These are phyloP conservation scores for Cynara cardunculus DNA, from an alignment of 129 eudicot species.

Conservation along the genomic window DNA sequence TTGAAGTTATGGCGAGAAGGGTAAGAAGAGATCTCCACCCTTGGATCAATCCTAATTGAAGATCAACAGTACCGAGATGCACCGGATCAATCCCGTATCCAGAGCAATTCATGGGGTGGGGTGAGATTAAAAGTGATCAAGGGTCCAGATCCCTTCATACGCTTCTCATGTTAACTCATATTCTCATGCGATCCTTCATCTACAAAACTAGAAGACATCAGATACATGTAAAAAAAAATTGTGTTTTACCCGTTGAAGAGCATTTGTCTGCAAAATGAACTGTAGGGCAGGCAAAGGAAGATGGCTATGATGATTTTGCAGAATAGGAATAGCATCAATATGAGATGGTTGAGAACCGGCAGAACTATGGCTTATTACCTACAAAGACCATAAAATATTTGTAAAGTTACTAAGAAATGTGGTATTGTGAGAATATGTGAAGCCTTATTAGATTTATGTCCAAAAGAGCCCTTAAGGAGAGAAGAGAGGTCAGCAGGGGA, in stretches of 20 bases:
- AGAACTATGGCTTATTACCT: slow-evolving; percentile 64
- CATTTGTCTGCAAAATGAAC: slow-evolving; percentile 66
- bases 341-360: slow-evolving; percentile 34
- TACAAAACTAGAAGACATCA: not conserved
- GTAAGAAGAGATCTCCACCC: no score
- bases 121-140: no score
- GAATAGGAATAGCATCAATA: slow-evolving; percentile 33
- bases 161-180: no score
- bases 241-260: slow-evolving; percentile 61
- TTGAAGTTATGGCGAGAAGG: no score
- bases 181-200: no score
- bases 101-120: no score
- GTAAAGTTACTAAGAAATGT: not conserved
- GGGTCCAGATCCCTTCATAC: no score
- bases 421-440: not conserved
- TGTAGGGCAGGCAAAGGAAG: slow-evolving; percentile 46
- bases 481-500: not conserved
- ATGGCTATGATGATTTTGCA: slow-evolving; percentile 24
- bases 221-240: not conserved
- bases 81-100: no score
- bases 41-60: no score
- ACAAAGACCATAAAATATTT: slow-evolving; percentile 20
- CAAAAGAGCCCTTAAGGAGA: not conserved
- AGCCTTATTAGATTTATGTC: not conserved
- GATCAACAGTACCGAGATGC: no score